phyloP scores from a whole-genome alignment of 2,329 filamentous ascomycete species.

The Pseudogymnoascus sp. region DNA sequence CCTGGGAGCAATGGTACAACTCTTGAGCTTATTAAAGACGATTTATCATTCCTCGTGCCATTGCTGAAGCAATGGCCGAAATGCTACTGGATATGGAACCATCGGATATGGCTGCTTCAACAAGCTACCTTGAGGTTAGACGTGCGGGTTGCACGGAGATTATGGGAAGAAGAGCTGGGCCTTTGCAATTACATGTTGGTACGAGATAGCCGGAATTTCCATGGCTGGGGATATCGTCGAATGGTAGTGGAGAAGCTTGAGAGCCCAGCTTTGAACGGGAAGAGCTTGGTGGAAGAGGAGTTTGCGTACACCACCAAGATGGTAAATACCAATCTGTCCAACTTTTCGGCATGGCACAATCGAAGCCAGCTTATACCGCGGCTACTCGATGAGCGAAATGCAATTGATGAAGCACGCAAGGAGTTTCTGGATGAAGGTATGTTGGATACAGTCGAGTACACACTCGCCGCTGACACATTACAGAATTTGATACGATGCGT shows the following conservation, averaged over 20 bases:
- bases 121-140: constrained; percentile 62
- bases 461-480: constrained; percentile 15
- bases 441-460: constrained; percentile 14
- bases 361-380: constrained; percentile 76
- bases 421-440: constrained; percentile 66
- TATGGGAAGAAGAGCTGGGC: constrained; percentile 81
- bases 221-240: constrained; percentile 90
- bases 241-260: constrained; percentile 73
- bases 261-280: constrained; percentile 42
- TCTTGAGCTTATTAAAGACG: constrained; percentile 56
- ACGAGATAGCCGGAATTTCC: constrained; percentile 85
- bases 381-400: constrained; percentile 63
- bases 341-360: constrained; percentile 96
- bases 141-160: constrained; percentile 44
- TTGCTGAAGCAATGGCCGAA: constrained; percentile 83
- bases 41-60: constrained; percentile 77
- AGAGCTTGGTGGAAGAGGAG: constrained; percentile 69
- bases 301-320: constrained; percentile 87
- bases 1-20: constrained; percentile 48
- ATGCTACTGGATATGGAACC: constrained; percentile 99
- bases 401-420: constrained; percentile 55
- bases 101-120: constrained; percentile 77
- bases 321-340: constrained; percentile 79
- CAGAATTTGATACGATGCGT: constrained; percentile 69
- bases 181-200: constrained; percentile 83